phyloP scores from a whole-genome alignment of 108 stramenopile species.

The Seminavis robusta region DNA sequence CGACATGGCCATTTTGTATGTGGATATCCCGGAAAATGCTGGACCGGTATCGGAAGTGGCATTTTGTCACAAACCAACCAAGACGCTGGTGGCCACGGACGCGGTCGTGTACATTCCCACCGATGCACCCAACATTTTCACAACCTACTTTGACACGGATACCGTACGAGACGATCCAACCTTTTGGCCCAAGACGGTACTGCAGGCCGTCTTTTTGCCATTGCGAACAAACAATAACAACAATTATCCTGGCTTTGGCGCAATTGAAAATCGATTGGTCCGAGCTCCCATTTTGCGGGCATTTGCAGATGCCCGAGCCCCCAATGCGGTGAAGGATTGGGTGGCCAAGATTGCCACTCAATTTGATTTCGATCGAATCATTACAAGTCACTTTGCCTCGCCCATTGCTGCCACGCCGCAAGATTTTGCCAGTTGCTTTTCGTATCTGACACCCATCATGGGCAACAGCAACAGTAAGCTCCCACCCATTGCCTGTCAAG shows the following conservation, averaged over 20 bases:
- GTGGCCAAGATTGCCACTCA: constrained; percentile 20
- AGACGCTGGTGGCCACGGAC: constrained; percentile 39
- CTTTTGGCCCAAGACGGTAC: constrained; percentile 56
- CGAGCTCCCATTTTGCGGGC: constrained; percentile 62
- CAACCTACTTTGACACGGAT: constrained; percentile 41
- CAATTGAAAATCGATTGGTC: constrained; percentile 33
- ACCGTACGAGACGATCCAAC: constrained; percentile 21
- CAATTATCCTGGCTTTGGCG: constrained; percentile 54
- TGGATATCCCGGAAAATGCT: constrained; percentile 50
- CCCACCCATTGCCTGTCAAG: constrained; percentile 52
- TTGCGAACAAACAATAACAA: constrained; percentile 10
- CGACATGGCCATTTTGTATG: constrained; percentile 45
- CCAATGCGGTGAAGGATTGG: constrained; percentile 38
- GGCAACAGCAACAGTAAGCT: constrained; percentile 7
- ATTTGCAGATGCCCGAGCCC: constrained; percentile 55
- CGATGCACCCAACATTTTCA: constrained; percentile 23
- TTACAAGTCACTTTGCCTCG: constrained; percentile 63
- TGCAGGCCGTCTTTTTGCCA: constrained; percentile 64
- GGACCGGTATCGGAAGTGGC: constrained; percentile 53
- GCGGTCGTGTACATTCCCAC: constrained; percentile 40
- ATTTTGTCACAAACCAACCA: constrained; percentile 39
- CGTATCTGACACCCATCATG: constrained; percentile 22
- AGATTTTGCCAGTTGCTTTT: constrained; percentile 33
- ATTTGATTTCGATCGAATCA: constrained; percentile 54
- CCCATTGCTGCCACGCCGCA: constrained; percentile 40